phyloP scores from a whole-genome alignment of 108 stramenopile genomes.

The Nitzschia sp. region DNA sequence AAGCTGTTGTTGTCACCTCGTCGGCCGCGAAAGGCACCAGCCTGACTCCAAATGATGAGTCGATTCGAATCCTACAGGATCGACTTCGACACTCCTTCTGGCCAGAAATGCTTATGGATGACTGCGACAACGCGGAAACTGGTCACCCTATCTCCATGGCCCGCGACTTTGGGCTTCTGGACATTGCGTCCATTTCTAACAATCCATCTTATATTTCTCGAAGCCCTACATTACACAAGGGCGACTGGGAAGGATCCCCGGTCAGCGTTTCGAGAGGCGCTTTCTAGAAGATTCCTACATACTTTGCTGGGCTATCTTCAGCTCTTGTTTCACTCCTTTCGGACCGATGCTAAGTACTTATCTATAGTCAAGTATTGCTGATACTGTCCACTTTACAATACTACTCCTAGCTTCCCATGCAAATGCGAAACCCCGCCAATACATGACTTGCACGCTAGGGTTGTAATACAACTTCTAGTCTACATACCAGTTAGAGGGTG shows the following conservation, averaged over 20 bases:
- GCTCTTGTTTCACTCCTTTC: no score
- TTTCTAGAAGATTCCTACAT: neutral
- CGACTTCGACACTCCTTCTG: slow-evolving; percentile 36
- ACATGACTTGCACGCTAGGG: no score
- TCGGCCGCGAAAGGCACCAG: slow-evolving; percentile 16
- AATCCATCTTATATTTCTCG: neutral
- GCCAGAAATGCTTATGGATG: slow-evolving; percentile 62
- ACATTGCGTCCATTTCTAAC: slow-evolving; percentile 28
- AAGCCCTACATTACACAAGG: neutral
- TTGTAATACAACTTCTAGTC: neutral
- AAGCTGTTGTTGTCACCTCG: slow-evolving; percentile 17
- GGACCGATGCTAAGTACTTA: no score
- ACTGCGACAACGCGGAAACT: slow-evolving; percentile 26
- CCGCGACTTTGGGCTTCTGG: slow-evolving; percentile 44
- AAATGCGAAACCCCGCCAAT: no score
- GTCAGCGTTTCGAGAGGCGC: slow-evolving; percentile 16
- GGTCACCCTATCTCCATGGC: slow-evolving; percentile 61
- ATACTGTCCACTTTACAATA: no score
- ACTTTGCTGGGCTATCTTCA: neutral
- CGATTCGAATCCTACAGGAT: slow-evolving; percentile 30
- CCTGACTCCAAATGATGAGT: slow-evolving; percentile 17
- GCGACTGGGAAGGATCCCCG: slow-evolving; percentile 17
- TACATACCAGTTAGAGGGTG: neutral
- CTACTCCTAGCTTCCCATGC: no score
- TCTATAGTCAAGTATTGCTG: no score